phyloP scores from a whole-genome alignment of 2,329 filamentous ascomycete species.

The Nothophoma quercina region DNA sequence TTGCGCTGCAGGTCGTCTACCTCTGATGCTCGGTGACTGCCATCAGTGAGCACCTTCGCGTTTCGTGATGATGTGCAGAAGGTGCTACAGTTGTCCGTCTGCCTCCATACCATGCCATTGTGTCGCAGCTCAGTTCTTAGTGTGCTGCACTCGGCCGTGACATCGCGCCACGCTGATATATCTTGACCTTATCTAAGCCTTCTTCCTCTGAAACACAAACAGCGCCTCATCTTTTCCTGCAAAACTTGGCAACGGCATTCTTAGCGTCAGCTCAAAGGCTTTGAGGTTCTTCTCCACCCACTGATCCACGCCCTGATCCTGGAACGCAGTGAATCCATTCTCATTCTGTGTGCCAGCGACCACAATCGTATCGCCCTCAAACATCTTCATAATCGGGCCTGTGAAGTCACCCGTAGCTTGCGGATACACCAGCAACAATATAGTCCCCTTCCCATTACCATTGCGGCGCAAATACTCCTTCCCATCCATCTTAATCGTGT shows the following conservation, averaged over 20 bases:
- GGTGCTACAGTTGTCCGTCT: neutral
- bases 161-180: no score
- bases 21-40: neutral
- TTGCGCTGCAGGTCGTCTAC: neutral
- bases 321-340: constrained; percentile 78
- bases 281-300: constrained; percentile 68
- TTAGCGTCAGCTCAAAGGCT: constrained; percentile 66
- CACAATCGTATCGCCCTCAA: constrained; percentile 69
- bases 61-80: neutral
- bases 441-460: constrained; percentile 59
- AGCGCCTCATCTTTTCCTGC: constrained; percentile 79
- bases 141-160: no score
- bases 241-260: constrained; percentile 76
- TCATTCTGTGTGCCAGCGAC: constrained; percentile 77
- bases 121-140: no score
- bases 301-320: constrained; percentile 67
- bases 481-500: constrained; percentile 71
- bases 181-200: constrained; percentile 7
- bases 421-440: constrained; percentile 76
- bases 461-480: constrained; percentile 61
- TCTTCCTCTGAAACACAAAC: constrained; percentile 65
- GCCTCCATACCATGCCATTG: neutral
- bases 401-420: constrained; percentile 74
- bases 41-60: neutral
- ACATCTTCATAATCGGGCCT: constrained; percentile 66